Base-by-base conservation (phyloP, 75 land plant genomes). In the Pseudotsuga menziesii region DNA sequence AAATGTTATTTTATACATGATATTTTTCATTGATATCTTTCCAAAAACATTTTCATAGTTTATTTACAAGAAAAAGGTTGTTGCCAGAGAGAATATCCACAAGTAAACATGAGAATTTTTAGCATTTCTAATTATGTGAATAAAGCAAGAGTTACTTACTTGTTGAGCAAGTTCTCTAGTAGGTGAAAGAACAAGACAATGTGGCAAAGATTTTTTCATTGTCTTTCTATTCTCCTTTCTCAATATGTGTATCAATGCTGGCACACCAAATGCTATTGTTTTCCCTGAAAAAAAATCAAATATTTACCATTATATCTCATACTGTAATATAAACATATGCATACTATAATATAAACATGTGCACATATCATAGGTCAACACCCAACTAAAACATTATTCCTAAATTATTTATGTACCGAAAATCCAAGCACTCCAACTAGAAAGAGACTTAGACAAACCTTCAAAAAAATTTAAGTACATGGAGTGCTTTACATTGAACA, bases 111-210 rank as follows among this genome's bases (percentile, higher is more conserved):
- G 16, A 29, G 15, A 63, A 29, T 6, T 27, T 13, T 62, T 48
- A 48, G 12, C 54, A 48, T 48, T 48, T 48, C 19, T 41, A n/a
- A 41, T 1, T 35, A 41, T n/a, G 29, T 61, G 29, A 27, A 20
- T 69, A n/a, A 69, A 20, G 48, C 52, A 41, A 69, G 72, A 69
- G 3, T 41, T n/a, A 81, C 76, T 35, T 72, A 89, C 91, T 72
- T 89, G 92, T 61, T 96, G 98, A 75, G 99, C 98, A 29, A 96
- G 88, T 82, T 96, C 99, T 55, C 99, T 89, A 0, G 99, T 96
- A 27, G 99, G 99, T 36, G 99, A 87, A 14, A 96, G 85, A 0
- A 96, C 98, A 63, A 96, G 95, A 79, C 93, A 92, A 23, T 83
- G 67, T 0, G 97, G 99, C 64, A 75, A 74, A 41, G 48, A 61